A percentile compares a stretch with the other conserved stretches of the same genome.
Evolutionary conservation across 306 rosid species (phyloP).

Genomic region (Citrullus amarus): DNA sequence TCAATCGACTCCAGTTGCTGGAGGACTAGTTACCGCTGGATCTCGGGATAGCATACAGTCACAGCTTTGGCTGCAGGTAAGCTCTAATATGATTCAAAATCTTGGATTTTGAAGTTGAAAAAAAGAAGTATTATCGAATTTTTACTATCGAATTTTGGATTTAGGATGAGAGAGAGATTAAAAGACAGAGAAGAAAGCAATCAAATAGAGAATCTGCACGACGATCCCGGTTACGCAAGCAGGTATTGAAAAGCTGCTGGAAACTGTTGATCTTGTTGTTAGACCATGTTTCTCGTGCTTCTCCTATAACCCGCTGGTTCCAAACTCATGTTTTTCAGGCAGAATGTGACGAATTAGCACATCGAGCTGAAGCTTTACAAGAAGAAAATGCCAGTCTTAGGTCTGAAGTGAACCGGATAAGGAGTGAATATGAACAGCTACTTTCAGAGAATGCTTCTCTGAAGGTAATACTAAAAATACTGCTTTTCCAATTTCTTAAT

Average conservation of each 20-base stretch:
- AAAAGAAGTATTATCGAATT: background rate
- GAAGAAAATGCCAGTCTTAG: constrained; percentile 78
- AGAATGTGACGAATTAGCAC: constrained; percentile 90
- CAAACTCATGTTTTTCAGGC: constrained; percentile 35
- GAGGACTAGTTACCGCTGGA: constrained; percentile 55
- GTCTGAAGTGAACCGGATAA: constrained; percentile 65
- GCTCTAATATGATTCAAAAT: background rate
- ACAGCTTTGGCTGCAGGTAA: constrained; percentile 85
- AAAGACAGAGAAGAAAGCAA: constrained; percentile 90
- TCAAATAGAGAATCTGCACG: constrained; percentile 98
- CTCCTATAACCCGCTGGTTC: background rate
- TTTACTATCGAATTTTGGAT: background rate
- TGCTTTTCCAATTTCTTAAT: background rate
- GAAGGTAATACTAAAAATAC: constrained; percentile 33
- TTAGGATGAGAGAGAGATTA: constrained; percentile 95
- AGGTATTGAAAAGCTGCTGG: constrained; percentile 32
- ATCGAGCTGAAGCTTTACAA: constrained; percentile 79
- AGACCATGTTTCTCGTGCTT: background rate
- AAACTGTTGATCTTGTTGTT: background rate
- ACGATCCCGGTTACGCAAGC: constrained; percentile 93
- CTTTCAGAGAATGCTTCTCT: constrained; percentile 74
- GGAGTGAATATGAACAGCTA: constrained; percentile 80
- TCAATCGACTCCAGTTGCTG: constrained; percentile 52
- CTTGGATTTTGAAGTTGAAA: background rate
- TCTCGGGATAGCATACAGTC: constrained; percentile 82